These are phyloP conservation scores for Patellifolia procumbens DNA, from an alignment of 179 eudicot genomes.

Conservation along the genomic window DNA sequence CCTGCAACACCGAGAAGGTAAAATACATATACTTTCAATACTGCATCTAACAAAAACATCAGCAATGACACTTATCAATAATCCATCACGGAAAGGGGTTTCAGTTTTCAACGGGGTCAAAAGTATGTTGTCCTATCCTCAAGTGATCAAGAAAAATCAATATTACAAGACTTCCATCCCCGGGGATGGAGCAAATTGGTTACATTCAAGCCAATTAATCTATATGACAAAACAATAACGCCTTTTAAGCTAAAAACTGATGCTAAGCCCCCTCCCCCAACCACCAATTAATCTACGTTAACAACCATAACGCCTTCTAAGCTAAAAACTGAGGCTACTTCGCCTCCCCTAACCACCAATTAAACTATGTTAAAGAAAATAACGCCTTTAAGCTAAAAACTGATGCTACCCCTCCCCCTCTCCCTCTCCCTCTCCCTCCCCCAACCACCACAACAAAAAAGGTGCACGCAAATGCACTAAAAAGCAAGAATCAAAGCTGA, in stretches of 20 bases:
- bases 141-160: background rate
- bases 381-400: no score
- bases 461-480: background rate
- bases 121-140: no score
- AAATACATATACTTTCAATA: background rate
- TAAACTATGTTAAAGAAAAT: no score
- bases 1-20: slow-evolving; percentile 42
- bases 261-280: background rate
- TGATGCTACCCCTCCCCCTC: background rate
- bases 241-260: background rate
- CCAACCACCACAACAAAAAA: no score
- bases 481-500: no score
- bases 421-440: background rate
- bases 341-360: no score
- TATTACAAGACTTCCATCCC: background rate
- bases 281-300: background rate
- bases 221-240: background rate
- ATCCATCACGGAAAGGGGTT: background rate
- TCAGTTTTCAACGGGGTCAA: background rate
- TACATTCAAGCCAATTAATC: background rate
- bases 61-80: background rate
- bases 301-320: background rate
- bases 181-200: background rate
- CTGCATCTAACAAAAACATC: background rate
- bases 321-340: background rate